A percentile compares a stretch with the other conserved stretches of the same genome.
Evolutionary conservation across 179 eudicot genomes (phyloP).

Genomic region (Camellia oleifera): DNA sequence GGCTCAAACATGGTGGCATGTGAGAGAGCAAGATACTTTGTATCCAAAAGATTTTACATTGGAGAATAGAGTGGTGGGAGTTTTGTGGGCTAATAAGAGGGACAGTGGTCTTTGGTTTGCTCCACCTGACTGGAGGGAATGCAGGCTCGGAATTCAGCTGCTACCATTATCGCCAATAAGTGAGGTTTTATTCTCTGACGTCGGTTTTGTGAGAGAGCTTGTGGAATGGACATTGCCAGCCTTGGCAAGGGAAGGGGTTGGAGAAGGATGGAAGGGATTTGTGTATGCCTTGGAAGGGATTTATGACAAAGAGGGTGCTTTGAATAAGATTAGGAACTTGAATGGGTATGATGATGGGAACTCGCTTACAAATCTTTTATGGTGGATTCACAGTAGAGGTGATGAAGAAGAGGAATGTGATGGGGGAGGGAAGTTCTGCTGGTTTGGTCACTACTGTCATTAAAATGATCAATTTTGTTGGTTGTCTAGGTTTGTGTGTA

Average conservation of each 20-base stretch:
- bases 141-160: conserved; percentile 83
- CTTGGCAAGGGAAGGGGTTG: conserved; percentile 64
- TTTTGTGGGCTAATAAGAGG: conserved; percentile 77
- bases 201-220: conserved; percentile 51
- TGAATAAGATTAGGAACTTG: conserved; percentile 54
- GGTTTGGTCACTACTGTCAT: conserved; percentile 60
- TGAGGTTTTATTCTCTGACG: conserved; percentile 67
- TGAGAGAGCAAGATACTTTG: conserved; percentile 52
- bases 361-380: conserved; percentile 59
- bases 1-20: conserved; percentile 64
- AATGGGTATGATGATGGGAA: conserved; percentile 79
- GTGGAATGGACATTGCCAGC: conserved; percentile 79
- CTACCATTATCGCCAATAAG: conserved; percentile 70
- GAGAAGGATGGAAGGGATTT: conserved; percentile 96
- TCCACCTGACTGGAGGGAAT: conserved; percentile 74
- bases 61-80: conserved; percentile 68
- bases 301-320: conserved; percentile 55
- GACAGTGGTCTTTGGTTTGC: conserved; percentile 30
- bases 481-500: neutral
- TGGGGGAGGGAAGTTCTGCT: conserved; percentile 36
- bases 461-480: conserved; percentile 18
- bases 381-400: conserved; percentile 33
- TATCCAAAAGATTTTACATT: conserved; percentile 64
- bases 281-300: conserved; percentile 71
- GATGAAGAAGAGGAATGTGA: conserved; percentile 31